Evolutionary conservation across 2,329 filamentous ascomycete genomes (phyloP).

Genomic region (Clonostachys sp.): DNA sequence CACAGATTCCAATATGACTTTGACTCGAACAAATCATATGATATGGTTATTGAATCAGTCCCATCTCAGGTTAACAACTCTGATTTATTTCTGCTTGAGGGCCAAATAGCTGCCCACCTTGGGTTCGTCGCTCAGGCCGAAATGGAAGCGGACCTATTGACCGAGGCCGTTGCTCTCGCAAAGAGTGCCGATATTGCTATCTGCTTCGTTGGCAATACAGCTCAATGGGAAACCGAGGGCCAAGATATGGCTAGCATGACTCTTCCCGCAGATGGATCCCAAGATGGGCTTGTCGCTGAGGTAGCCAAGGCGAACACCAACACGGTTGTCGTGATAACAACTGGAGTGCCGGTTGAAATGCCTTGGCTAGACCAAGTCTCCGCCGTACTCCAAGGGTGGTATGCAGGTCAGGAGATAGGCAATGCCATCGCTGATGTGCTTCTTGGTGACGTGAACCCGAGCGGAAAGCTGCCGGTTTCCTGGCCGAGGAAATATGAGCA

Average conservation of each 20-base stretch:
- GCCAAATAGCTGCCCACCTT: background rate
- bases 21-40: constrained; percentile 20
- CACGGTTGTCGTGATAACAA: constrained; percentile 67
- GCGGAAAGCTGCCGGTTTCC: constrained; percentile 5
- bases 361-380: constrained; percentile 42
- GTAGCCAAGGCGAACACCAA: constrained; percentile 61
- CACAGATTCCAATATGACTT: constrained; percentile 20
- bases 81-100: constrained; percentile 19
- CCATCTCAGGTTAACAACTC: constrained; percentile 20
- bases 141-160: background rate
- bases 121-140: background rate
- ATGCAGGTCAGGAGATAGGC: constrained; percentile 66
- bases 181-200: constrained; percentile 55
- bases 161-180: constrained; percentile 46
- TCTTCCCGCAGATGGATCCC: constrained; percentile 45
- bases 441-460: constrained; percentile 49
- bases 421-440: constrained; percentile 66
- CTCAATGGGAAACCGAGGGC: constrained; percentile 60
- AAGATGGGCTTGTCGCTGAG: constrained; percentile 52
- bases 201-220: constrained; percentile 51
- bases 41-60: constrained; percentile 17
- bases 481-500: constrained; percentile 40
- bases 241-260: constrained; percentile 65
- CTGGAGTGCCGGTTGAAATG: constrained; percentile 57
- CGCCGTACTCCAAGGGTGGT: constrained; percentile 63